Evolutionary conservation across 1,139 yeast genomes (phyloP), one percentile per base, ranked within the genome.

Genomic region (Fermentozyma sake): DNA sequence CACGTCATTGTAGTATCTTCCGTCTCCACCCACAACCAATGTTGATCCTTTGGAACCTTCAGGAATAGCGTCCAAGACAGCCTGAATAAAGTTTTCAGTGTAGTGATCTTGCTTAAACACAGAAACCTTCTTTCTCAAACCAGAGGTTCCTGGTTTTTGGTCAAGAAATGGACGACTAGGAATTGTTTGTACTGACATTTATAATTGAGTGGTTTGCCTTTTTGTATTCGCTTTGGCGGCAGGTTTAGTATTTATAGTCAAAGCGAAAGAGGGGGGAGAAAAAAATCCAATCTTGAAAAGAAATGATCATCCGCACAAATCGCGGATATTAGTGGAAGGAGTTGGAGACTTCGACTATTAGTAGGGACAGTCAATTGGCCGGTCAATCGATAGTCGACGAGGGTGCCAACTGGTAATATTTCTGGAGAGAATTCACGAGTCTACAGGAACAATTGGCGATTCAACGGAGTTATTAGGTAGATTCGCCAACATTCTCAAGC

Each of bases 101-200:
- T 91, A 91, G 52, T 85, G 68, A 7, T 72, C 70, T 50, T 81
- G 79, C 58, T 85, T 74, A 63, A 91, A 91, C 15, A 85, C 93
- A 17, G 69, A 69, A 26, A 89, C 95, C 61, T 82, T 86, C 68
- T 91, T 91, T 50, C 98, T 76, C 32, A 91, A 76, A 17, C 98
- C 98, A 5, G 97, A 89, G 12, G 98, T 91, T 23, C 98, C 98
- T 11, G 98, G 98, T 55, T 89, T 91, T 58, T 91, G 98, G 61
- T 89, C 98, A 27, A 63, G 70, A 56, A 76, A 89, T 2, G 96
- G 80, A 13, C 71, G 76, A n/a, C 97, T 89, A 18, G 64, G 35
- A 24, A 67, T 48, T 12, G 55, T 42, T 48, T 56, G 42, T 31
- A 55, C 37, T 15, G 56, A 38, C 42, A 36, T 38, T n/a, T 14